Percentiles rank a stretch among this genome's conserved stretches.
phyloP scores from a whole-genome alignment of 768 basidiomycete genomes.

The Naganishia antarctica region DNA sequence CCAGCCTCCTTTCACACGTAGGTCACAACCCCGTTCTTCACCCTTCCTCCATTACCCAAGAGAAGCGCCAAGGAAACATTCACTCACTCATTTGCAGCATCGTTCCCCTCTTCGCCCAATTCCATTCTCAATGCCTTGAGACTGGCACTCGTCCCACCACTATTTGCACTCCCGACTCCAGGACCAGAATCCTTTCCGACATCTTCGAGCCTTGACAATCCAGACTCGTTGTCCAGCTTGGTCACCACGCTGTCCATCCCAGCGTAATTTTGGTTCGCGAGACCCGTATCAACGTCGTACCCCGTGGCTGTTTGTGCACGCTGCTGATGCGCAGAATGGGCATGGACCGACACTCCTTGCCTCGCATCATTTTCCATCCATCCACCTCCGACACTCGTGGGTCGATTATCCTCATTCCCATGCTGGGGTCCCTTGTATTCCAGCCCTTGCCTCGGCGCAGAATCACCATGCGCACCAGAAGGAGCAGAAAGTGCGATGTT shows the following conservation, averaged over 20 bases:
- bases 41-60: too few relatives aligned
- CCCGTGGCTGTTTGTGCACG: neutral
- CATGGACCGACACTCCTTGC: neutral
- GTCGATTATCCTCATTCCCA: neutral
- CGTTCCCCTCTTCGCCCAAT: constrained; percentile 12
- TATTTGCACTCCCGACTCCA: constrained; percentile 9
- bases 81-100: constrained; percentile 19
- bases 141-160: constrained; percentile 6
- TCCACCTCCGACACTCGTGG: neutral
- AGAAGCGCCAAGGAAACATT: neutral
- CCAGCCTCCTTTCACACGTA: too few relatives aligned
- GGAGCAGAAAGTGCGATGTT: neutral
- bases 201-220: neutral
- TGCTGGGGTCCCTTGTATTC: neutral
- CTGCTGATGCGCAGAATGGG: neutral
- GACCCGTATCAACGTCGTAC: neutral
- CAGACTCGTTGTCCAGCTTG: neutral
- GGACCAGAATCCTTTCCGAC: constrained; percentile 1
- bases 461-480: too few relatives aligned
- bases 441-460: neutral
- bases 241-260: neutral
- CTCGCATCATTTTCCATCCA: neutral
- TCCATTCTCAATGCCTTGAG: constrained; percentile 12
- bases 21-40: too few relatives aligned
- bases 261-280: neutral